Percentiles rank a stretch among this genome's conserved stretches.
These are phyloP conservation scores for Bretschneidera sinensis DNA, from an alignment of 345 rosid genomes.

Conservation along the genomic window DNA sequence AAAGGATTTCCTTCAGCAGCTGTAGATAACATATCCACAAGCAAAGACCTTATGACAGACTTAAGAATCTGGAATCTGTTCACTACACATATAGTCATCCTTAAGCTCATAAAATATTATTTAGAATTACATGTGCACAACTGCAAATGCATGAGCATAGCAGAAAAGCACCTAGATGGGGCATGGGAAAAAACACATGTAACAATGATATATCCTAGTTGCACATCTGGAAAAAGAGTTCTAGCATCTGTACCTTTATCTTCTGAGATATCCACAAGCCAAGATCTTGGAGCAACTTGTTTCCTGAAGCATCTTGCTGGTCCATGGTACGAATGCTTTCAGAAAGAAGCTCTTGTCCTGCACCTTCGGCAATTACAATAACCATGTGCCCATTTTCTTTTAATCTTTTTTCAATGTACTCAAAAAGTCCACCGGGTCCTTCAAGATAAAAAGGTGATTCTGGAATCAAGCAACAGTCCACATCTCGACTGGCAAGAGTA, in stretches of 20 bases:
- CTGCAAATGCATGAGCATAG: too few species aligned
- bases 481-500: slow-evolving; percentile 88
- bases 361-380: slow-evolving; percentile 82
- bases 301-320: slow-evolving; percentile 73
- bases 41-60: too few species aligned
- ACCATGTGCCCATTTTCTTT: slow-evolving; percentile 82
- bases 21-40: too few species aligned
- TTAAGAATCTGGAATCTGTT: too few species aligned
- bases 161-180: too few species aligned
- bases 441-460: slow-evolving; percentile 85
- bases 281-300: slow-evolving; percentile 75
- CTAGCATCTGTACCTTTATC: slow-evolving; percentile 82
- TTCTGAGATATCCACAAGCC: slow-evolving; percentile 65
- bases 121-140: too few species aligned
- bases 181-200: too few species aligned
- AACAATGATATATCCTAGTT: too few species aligned
- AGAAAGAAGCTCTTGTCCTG: slow-evolving; percentile 68
- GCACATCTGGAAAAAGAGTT: too few species aligned
- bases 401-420: slow-evolving; percentile 54
- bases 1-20: too few species aligned
- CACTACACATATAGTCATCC: too few species aligned
- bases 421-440: slow-evolving; percentile 73
- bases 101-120: too few species aligned
- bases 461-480: slow-evolving; percentile 88
- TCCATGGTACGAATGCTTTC: slow-evolving; percentile 45